Percentiles rank a stretch among this genome's conserved stretches.
These are phyloP conservation scores for Ophiostoma tasmaniense DNA, from an alignment of 2,329 filamentous ascomycete genomes.

Conservation along the genomic window DNA sequence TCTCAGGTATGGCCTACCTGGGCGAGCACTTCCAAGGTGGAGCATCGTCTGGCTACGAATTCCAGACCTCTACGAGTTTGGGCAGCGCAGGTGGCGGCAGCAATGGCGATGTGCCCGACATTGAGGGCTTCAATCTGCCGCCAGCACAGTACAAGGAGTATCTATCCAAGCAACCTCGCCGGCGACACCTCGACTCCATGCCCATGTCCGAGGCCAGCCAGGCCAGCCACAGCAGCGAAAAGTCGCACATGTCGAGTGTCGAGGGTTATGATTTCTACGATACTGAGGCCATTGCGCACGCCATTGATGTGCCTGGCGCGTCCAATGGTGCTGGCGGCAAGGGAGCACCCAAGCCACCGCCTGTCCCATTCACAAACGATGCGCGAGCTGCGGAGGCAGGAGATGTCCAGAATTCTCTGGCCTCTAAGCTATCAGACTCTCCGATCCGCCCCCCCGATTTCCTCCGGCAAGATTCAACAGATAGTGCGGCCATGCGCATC, in stretches of 20 bases:
- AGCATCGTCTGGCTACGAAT: background rate
- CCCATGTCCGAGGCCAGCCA: conserved; percentile 45
- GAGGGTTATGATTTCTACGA: conserved; percentile 62
- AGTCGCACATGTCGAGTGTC: conserved; percentile 39
- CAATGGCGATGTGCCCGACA: conserved; percentile 29
- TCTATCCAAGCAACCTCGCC: conserved; percentile 24
- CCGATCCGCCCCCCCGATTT: conserved; percentile 19
- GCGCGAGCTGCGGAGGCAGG: background rate
- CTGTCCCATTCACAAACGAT: background rate
- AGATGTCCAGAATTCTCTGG: background rate
- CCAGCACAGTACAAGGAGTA: conserved; percentile 35
- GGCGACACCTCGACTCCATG: conserved; percentile 41
- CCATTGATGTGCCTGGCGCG: conserved; percentile 43
- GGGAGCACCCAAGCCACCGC: background rate
- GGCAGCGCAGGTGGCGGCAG: conserved; percentile 8
- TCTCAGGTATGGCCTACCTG: conserved; percentile 20
- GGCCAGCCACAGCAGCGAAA: conserved; percentile 36
- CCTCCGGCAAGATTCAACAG: conserved; percentile 47
- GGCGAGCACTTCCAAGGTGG: background rate
- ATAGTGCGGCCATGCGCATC: conserved; percentile 49
- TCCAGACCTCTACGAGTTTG: background rate
- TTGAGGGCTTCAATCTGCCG: conserved; percentile 43
- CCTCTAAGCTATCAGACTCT: background rate
- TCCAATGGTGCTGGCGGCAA: background rate
- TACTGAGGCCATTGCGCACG: conserved; percentile 43